phyloP scores from a whole-genome alignment of 2,329 filamentous ascomycete species.

The Teratosphaeria gauchensis region DNA sequence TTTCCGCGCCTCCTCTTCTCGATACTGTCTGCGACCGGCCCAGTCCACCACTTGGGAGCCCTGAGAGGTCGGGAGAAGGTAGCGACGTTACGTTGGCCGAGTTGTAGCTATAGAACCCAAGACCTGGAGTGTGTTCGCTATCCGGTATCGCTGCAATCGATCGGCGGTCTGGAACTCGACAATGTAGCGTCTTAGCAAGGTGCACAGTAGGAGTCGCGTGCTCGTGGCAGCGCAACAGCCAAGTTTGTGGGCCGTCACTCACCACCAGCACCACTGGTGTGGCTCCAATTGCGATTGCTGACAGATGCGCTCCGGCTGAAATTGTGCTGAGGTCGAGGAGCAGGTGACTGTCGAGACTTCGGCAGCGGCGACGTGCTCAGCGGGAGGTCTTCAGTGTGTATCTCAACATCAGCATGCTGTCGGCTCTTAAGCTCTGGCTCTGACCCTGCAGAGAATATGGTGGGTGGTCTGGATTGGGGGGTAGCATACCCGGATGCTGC shows the following conservation, averaged over 20 bases:
- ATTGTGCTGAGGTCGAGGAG: conserved; percentile 5
- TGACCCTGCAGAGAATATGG: not conserved
- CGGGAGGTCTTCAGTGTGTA: conserved; percentile 4
- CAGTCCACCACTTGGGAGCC: conserved; percentile 8
- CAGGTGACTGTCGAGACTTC: not conserved
- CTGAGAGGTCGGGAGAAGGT: not conserved
- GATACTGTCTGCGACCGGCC: conserved; percentile 19
- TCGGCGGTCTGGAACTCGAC: conserved; percentile 11
- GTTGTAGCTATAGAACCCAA: conserved; percentile 7
- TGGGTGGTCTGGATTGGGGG: not conserved
- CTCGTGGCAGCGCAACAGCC: not conserved
- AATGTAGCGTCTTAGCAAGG: conserved; percentile 1
- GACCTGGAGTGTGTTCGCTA: conserved; percentile 2
- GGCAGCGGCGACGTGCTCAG: conserved; percentile 4
- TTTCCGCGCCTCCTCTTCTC: conserved; percentile 10
- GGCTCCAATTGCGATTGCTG: conserved; percentile 7
- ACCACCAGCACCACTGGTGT: conserved; percentile 5
- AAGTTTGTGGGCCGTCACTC: not conserved
- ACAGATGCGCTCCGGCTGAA: conserved; percentile 7
- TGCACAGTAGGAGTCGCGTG: not conserved
- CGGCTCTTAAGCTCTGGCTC: not conserved
- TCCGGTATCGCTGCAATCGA: conserved; percentile 13
- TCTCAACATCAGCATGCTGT: not conserved
- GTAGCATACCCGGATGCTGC: conserved; percentile 5
- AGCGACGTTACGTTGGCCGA: conserved; percentile 11